These are phyloP conservation scores for Gleditsia sinensis DNA, from an alignment of 306 rosid species.

Conservation along the genomic window DNA sequence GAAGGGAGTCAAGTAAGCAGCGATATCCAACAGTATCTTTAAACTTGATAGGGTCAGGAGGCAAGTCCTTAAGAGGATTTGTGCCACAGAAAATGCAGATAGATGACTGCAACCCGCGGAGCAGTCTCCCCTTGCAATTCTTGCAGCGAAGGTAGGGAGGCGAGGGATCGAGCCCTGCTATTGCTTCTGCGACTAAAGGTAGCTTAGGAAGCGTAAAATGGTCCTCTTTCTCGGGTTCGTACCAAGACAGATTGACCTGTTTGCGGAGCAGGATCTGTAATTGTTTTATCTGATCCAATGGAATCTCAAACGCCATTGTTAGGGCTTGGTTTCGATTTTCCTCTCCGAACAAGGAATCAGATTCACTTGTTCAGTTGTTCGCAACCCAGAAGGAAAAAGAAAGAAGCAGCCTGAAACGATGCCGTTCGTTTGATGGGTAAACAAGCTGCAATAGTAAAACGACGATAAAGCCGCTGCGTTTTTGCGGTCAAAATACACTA, in stretches of 20 bases:
- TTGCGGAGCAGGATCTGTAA: slow-evolving; percentile 67
- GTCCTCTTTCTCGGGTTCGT: slow-evolving; percentile 55
- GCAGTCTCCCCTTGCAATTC: slow-evolving; percentile 73
- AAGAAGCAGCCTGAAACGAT: neutral
- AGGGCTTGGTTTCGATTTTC: slow-evolving; percentile 23
- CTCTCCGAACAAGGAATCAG: neutral
- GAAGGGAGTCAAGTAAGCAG: slow-evolving; percentile 75
- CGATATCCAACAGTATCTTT: slow-evolving; percentile 64
- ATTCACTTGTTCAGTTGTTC: neutral
- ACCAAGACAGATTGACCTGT: slow-evolving; percentile 67
- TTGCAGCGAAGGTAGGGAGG: slow-evolving; percentile 80
- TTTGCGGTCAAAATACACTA: too few relatives aligned
- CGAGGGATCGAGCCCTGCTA: slow-evolving; percentile 74
- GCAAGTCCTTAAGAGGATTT: slow-evolving; percentile 56
- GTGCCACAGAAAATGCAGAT: slow-evolving; percentile 78
- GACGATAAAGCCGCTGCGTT: neutral
- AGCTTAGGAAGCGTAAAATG: slow-evolving; percentile 56
- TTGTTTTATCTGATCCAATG: slow-evolving; percentile 65
- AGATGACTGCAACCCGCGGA: slow-evolving; percentile 63
- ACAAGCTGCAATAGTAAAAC: neutral
- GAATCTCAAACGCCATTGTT: slow-evolving; percentile 75
- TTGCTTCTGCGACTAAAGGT: slow-evolving; percentile 62
- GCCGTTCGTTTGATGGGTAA: neutral
- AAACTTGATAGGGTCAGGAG: slow-evolving; percentile 80
- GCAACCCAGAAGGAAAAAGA: neutral